Conservation (phyloP, 345 rosid species). For the Arabidopsis arenosa region DNA sequence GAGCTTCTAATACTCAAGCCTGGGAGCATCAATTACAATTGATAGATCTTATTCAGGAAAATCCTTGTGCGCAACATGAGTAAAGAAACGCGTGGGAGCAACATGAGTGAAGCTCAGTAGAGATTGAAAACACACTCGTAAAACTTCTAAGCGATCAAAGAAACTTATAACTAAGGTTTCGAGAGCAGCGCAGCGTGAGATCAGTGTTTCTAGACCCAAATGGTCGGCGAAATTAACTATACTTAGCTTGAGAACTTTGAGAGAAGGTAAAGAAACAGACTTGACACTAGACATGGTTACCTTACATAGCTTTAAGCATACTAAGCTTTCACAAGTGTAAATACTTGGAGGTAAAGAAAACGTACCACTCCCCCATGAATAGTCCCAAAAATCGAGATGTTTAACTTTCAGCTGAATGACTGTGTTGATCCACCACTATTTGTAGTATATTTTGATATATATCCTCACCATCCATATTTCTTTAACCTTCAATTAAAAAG, state of each 20-base stretch:
- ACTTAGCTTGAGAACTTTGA: not conserved
- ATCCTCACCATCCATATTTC: not conserved
- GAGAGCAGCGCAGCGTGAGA: not conserved
- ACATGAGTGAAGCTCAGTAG: slow-evolving; percentile 15
- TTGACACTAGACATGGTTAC: not conserved
- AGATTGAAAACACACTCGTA: slow-evolving; percentile 21
- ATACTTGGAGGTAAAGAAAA: not conserved
- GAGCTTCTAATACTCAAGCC: not conserved
- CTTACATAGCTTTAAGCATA: not conserved
- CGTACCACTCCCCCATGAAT: not conserved
- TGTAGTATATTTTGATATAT: not conserved
- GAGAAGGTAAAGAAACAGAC: slow-evolving; percentile 19
- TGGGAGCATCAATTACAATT: not conserved
- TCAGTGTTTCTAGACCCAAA: slow-evolving; percentile 6
- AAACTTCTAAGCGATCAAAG: not conserved
- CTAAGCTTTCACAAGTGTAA: slow-evolving; percentile 30
- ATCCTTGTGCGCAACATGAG: not conserved
- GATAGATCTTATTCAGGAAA: not conserved
- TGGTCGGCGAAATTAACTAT: not conserved
- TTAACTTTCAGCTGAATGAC: not conserved
- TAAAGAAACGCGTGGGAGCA: too few species aligned
- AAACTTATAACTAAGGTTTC: not conserved
- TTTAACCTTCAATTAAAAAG: too few species aligned
- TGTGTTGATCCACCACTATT: not conserved
- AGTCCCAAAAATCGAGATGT: not conserved